Evolutionary conservation across 495 filamentous ascomycete species (phyloP), one percentile per base, ranked within the genome.

Genomic region (Lasiosphaeria ovina): DNA sequence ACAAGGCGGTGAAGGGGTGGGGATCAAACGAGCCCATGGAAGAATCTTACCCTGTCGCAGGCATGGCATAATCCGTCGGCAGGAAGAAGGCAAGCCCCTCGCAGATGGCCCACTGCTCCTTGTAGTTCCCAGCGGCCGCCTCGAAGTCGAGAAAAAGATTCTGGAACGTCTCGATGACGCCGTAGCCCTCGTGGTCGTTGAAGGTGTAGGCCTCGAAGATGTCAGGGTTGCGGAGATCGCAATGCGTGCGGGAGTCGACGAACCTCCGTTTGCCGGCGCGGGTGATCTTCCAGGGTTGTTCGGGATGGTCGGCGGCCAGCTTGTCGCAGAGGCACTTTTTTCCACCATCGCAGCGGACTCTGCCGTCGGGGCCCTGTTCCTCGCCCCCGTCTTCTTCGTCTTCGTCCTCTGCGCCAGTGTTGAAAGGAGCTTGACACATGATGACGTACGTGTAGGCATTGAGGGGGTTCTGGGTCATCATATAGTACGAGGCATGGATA

Each of bases 241-340:
- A 48, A 34, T 70, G 65, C 44, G 54, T 61, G 32, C 31, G 62
- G 51, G 66, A 65, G 5, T 40, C 60, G 31, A 17, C 35, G 62
- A 65, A 71, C 59, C 67, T 73, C 34, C 17, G 33, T 45, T 64
- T 64, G 34, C 74, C 76, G 3, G 77, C 75, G 31, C 57, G 58
- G 33, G 67, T 77, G 56, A 80, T 31, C 35, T 71, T 57, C 67
- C 69, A 81, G 0, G 71, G 65, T 50, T 79, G 75, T 7, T 76
- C 73, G 0, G 77, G 77, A 49, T 81, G 72, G 12, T 74, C 72
- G 6, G 59, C 24, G 3, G 64, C 66, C 6, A 65, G 69, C 57
- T 75, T 76, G 44, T 66, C 57, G 67, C 79, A 81, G 12, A 77
- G 17, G 61, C 79, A 81, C 32, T 63, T 70, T 49, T 66, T 61